Conservation (phyloP, 352 stramenopile genomes). For the Globisporangium echinulatum region DNA sequence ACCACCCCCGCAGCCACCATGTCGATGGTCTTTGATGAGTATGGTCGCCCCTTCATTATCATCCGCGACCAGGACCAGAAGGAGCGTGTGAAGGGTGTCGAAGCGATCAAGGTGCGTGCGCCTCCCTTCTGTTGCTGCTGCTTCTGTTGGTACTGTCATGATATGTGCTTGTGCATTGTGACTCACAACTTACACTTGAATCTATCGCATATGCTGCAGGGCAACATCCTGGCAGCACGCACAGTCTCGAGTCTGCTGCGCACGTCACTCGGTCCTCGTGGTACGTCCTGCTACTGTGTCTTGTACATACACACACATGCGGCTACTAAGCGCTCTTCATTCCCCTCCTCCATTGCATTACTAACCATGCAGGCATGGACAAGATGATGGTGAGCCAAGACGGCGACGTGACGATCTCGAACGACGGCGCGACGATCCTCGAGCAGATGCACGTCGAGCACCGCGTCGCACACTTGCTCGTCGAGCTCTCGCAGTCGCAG, state of each 20-base stretch:
- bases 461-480: constrained; percentile 96
- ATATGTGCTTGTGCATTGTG: background rate
- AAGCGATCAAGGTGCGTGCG: constrained; percentile 92
- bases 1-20: constrained; percentile 33
- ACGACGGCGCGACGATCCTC: constrained; percentile 99
- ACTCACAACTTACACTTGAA: background rate
- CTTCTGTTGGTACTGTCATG: background rate
- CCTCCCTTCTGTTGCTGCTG: background rate
- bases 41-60: constrained; percentile 99
- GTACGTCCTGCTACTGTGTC: constrained; percentile 25
- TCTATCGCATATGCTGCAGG: constrained; percentile 33
- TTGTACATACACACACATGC: background rate
- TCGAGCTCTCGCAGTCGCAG: constrained; percentile 98
- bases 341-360: background rate
- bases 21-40: constrained; percentile 98
- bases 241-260: constrained; percentile 96
- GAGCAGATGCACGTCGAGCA: constrained; percentile 99
- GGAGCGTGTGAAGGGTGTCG: constrained; percentile 96
- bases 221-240: constrained; percentile 98
- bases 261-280: constrained; percentile 97
- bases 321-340: background rate
- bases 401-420: constrained; percentile 99
- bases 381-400: constrained; percentile 99
- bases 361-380: constrained; percentile 86
- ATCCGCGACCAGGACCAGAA: constrained; percentile 98